Conservation (phyloP, 2,329 filamentous ascomycete genomes). For the Botrytis sinoallii region DNA sequence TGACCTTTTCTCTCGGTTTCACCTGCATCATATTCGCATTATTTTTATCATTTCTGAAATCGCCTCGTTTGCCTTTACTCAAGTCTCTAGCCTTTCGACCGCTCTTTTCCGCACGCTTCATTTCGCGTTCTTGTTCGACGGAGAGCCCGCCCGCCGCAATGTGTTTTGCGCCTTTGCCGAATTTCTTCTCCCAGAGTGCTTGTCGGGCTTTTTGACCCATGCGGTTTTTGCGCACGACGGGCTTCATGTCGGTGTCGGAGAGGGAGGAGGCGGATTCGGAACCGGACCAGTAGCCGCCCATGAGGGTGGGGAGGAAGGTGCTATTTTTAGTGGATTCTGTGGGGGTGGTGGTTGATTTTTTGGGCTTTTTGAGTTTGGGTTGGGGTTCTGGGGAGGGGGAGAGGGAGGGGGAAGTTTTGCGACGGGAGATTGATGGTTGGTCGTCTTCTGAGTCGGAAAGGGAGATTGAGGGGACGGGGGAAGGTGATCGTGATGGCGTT, state of each 20-base stretch:
- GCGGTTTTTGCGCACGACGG: constrained; percentile 65
- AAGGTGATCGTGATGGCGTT: constrained; percentile 25
- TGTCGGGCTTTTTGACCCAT: constrained; percentile 75
- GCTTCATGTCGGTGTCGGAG: constrained; percentile 54
- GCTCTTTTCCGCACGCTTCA: constrained; percentile 43
- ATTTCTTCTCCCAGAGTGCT: constrained; percentile 79
- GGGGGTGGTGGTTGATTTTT: constrained; percentile 20
- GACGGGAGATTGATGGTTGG: neutral
- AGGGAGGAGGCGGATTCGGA: constrained; percentile 67
- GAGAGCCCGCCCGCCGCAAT: constrained; percentile 30
- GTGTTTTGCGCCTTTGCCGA: constrained; percentile 58
- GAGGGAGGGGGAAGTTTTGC: constrained; percentile 12
- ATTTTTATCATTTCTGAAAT: constrained; percentile 17
- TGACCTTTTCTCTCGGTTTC: constrained; percentile 35
- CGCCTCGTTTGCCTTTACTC: constrained; percentile 19
- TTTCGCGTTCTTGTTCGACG: constrained; percentile 11
- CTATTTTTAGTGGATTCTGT: constrained; percentile 39
- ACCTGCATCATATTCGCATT: constrained; percentile 29
- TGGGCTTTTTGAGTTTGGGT: constrained; percentile 25
- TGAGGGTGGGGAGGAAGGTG: constrained; percentile 71
- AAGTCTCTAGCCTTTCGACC: constrained; percentile 8
- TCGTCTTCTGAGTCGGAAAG: constrained; percentile 18
- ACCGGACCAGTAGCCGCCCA: constrained; percentile 76
- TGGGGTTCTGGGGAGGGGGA: constrained; percentile 23
- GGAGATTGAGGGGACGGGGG: constrained; percentile 9